Evolutionary conservation across 495 filamentous ascomycete genomes (phyloP), one percentile per base, ranked within the genome.

Genomic region (Penicillium parvum): DNA sequence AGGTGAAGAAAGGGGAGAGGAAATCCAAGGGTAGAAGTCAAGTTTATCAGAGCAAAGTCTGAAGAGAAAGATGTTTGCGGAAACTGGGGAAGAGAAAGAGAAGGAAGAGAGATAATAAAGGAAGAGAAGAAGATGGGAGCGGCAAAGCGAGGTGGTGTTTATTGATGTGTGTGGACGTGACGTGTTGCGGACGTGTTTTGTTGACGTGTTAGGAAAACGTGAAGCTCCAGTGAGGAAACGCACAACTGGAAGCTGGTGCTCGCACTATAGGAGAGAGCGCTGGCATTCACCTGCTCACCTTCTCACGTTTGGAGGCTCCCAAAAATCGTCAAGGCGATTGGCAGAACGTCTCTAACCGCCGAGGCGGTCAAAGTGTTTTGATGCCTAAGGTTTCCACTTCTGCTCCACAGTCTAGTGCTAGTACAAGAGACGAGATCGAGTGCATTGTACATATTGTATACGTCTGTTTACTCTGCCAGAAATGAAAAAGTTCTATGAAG

Each of bases 221-320:
- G 21, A 17, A 14, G 1, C 22, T 27, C 12, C 23, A n/a, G n/a
- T n/a, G n/a, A n/a, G n/a, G n/a, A n/a, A n/a, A n/a, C n/a, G n/a
- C n/a, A n/a, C n/a, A 14, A 32, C 5, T 21, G 21, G 16, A 15
- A 30, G 28, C 28, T 6, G 16, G 7, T 16, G 28, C 28, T 30
- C 28, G 12, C 28, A 30, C 28, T 30, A 14, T 15, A 30, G 11
- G 28, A 30, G 16, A 15, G 28, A 14, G 72, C 61, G 25, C 91
- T 70, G 7, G 82, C 25, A 17, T 7, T 47, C 16, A 47, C 44
- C 22, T 47, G 44, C 12, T 41, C 34, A 36, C 35, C 44, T 21
- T 30, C 29, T 47, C 28, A 30, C 28, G 12, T 30, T 15, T n/a
- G 16, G 5, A 7, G 12, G 28, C 6, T 30, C 41, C 41, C 36